Conservation (phyloP, 139 green algal genomes). For the Chlamydomonas asymmetrica region DNA sequence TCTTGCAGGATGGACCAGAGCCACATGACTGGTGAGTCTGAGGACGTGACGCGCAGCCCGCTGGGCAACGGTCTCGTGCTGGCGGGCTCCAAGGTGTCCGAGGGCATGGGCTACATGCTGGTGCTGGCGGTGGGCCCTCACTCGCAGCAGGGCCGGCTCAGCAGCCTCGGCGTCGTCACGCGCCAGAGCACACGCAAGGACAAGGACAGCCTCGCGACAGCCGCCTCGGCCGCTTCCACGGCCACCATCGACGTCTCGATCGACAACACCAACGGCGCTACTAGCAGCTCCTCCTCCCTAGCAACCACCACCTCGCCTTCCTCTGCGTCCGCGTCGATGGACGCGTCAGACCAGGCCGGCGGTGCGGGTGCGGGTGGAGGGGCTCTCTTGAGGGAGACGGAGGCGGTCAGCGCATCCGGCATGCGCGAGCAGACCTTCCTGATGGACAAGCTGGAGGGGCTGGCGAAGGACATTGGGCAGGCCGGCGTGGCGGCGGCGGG, state of each 20-base stretch:
- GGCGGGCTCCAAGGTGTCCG: constrained; percentile 64
- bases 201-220: no score
- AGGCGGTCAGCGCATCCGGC: background rate
- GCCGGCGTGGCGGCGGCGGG: constrained; percentile 69
- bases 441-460: constrained; percentile 70
- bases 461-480: constrained; percentile 70
- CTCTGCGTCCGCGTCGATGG: no score
- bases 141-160: constrained; percentile 61
- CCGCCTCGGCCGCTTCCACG: no score
- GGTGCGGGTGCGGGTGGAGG: no score
- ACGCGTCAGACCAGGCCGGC: no score
- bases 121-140: constrained; percentile 79
- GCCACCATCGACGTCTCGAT: no score
- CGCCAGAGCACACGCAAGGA: no score
- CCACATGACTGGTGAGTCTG: constrained; percentile 22
- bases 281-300: no score
- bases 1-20: constrained; percentile 25
- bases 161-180: no score
- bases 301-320: no score
- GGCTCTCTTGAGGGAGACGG: background rate
- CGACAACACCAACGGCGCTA: no score
- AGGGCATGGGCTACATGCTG: constrained; percentile 75
- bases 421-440: constrained; percentile 72
- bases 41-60: constrained; percentile 10
- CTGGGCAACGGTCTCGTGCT: constrained; percentile 38